These are phyloP conservation scores for Trichomonascaceae sp. DNA, from an alignment of 1,139 yeast genomes.

Conservation along the genomic window DNA sequence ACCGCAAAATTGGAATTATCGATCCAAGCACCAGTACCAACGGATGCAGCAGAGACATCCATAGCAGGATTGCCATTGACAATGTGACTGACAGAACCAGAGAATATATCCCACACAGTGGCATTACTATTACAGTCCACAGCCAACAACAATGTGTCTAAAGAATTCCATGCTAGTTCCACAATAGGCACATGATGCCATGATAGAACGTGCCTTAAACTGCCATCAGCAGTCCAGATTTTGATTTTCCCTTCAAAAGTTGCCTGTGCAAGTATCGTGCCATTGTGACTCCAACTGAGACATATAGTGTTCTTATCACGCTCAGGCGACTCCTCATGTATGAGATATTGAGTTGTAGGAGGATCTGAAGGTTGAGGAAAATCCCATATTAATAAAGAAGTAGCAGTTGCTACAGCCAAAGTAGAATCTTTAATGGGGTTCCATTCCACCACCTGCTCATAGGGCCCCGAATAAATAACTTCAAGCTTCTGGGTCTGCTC, in stretches of 20 bases:
- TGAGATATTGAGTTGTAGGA: slow-evolving; percentile 2
- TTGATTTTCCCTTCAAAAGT: slow-evolving; percentile 30
- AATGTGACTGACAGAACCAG: slow-evolving; percentile 42
- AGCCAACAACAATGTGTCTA: slow-evolving; percentile 38
- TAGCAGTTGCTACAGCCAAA: slow-evolving; percentile 21
- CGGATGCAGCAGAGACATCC: slow-evolving; percentile 28
- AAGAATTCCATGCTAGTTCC: slow-evolving; percentile 45
- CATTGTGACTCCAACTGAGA: slow-evolving; percentile 28
- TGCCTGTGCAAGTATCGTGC: slow-evolving; percentile 29
- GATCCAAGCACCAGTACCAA: slow-evolving; percentile 54
- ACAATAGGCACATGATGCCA: slow-evolving; percentile 51
- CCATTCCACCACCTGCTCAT: slow-evolving; percentile 21
- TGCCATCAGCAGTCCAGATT: slow-evolving; percentile 31
- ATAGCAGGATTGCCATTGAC: slow-evolving; percentile 19
- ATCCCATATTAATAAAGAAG: slow-evolving; percentile 9
- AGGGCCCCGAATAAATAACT: slow-evolving; percentile 3
- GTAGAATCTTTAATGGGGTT: slow-evolving; percentile 17
- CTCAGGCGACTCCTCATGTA: slow-evolving; percentile 10
- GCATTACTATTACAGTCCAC: slow-evolving; percentile 39
- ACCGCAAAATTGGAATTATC: slow-evolving; percentile 64
- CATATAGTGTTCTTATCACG: slow-evolving; percentile 28
- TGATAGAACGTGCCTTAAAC: slow-evolving; percentile 51
- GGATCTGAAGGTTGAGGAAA: slow-evolving; percentile 7
- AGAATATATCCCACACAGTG: slow-evolving; percentile 49
- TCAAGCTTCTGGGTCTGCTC: not conserved